Evolutionary conservation across 371 early-diverging fungal species (phyloP), one percentile per base, ranked within the genome.

Genomic region (Apophysomyces variabilis): DNA sequence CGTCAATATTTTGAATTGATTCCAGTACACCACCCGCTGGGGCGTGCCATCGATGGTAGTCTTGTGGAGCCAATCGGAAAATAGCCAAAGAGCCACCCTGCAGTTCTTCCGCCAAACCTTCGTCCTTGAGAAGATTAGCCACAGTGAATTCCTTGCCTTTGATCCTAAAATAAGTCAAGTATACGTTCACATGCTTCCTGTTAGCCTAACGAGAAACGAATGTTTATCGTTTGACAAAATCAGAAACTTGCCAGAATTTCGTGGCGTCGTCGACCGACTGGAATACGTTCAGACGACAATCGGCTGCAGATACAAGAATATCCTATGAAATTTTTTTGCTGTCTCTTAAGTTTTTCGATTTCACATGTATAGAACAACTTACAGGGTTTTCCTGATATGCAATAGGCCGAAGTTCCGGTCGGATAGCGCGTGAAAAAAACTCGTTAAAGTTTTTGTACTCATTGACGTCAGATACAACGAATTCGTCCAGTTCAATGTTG

Each of bases 61-160:
- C 96, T 68, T 94, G 95, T 1, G 96, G 95, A 0, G 95, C 94
- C 21, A 96, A 76, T 41, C 96, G 85, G 71, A 92, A 94, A 43
- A 96, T 88, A 8, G 89, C 88, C 58, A 94, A 63, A 0, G 88
- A 77, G 4, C 94, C 95, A 3, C 87, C 91, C 2, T 80, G 80
- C 64, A 82, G 92, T 1, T 74, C 67, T 16, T 74, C 65, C 8
- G 87, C 88, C 26, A 79, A 59, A 12, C 60, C 71, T 14, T 76
- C 76, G 61, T 85, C 72, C 39, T 74, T 75, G 21, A 93, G 66
- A 16, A 92, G 80, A 8, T 74, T 69, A 0, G 69, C 46, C 8
- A 93, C 45, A 0, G 79, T 83, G 63, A 93, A 94, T 32, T 84
- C 70, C 26, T 78, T 72, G 43, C 93, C 93, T 70, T 94, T 94